Conservation (phyloP, 768 basidiomycete genomes). For the Kondoa subrosea region DNA sequence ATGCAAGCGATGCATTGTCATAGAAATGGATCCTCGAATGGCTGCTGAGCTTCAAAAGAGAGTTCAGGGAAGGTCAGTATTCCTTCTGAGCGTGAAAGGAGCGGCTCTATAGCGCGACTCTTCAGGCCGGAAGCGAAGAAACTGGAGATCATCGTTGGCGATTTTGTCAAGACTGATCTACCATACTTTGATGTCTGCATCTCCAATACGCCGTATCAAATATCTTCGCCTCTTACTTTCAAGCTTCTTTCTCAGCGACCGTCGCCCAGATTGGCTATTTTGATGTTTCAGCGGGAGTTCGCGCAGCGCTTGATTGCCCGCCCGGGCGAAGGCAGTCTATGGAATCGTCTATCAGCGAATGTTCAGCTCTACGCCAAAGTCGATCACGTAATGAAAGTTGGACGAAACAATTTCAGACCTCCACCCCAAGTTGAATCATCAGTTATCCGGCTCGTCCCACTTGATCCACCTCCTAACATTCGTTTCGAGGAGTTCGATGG, state of each 20-base stretch:
- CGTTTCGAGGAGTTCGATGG: conserved; percentile 97
- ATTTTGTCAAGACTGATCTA: conserved; percentile 93
- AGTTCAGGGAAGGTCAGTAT: conserved; percentile 86
- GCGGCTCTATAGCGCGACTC: too few relatives aligned
- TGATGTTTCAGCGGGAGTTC: conserved; percentile 99
- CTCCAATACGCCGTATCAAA: conserved; percentile 97
- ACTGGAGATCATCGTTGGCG: conserved; percentile 85
- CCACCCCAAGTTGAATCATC: conserved; percentile 85
- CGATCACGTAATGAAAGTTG: conserved; percentile 87
- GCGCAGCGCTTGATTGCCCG: conserved; percentile 76
- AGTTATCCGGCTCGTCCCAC: conserved; percentile 76
- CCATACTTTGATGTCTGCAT: conserved; percentile 99
- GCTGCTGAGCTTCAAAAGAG: conserved; percentile 93
- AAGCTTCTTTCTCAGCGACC: conserved; percentile 91
- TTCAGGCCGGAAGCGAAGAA: conserved; percentile 86
- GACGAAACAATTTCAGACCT: conserved; percentile 91
- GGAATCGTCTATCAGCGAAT: conserved; percentile 89
- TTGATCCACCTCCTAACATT: conserved; percentile 87
- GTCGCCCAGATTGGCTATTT: conserved; percentile 76
- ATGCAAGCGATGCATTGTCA: conserved; percentile 77
- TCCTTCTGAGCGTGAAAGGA: too few relatives aligned
- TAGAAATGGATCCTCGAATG: conserved; percentile 98
- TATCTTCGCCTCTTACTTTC: conserved; percentile 94
- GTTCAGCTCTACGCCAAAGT: conserved; percentile 95
- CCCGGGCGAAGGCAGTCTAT: conserved; percentile 55